Evolutionary conservation across 176 grass and related monocot species (phyloP).

Genomic region (Urochloa ruziziensis): DNA sequence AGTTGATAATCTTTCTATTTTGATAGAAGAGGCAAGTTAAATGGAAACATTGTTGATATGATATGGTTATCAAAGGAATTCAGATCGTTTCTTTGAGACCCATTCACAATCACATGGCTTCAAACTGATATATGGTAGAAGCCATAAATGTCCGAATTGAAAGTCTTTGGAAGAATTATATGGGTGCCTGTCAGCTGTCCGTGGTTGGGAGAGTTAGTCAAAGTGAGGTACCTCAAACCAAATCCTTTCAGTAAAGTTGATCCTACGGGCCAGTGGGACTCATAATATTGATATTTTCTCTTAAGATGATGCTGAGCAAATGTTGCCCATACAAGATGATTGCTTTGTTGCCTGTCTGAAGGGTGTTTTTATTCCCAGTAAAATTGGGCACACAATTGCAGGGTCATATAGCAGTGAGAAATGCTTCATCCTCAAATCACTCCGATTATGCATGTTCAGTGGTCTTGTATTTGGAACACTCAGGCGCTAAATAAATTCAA

Average conservation of each 20-base stretch:
- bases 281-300: neutral
- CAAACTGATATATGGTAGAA: constrained; percentile 2
- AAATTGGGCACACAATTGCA: neutral
- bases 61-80: constrained; percentile 14
- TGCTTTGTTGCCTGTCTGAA: neutral
- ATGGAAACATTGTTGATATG: neutral
- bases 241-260: neutral
- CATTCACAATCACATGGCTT: neutral
- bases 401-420: neutral
- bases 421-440: constrained; percentile 1
- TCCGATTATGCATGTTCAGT: neutral
- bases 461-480: neutral
- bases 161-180: constrained; percentile 10
- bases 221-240: constrained; percentile 21
- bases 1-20: constrained; percentile 53
- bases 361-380: neutral
- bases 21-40: constrained; percentile 42
- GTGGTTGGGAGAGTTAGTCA: neutral
- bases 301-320: neutral
- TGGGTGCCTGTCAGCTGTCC: neutral
- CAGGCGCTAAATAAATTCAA: neutral
- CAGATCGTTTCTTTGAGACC: neutral
- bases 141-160: neutral
- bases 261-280: neutral
- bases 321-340: neutral